phyloP scores from a whole-genome alignment of 306 rosid genomes.

The Argentina anserina region DNA sequence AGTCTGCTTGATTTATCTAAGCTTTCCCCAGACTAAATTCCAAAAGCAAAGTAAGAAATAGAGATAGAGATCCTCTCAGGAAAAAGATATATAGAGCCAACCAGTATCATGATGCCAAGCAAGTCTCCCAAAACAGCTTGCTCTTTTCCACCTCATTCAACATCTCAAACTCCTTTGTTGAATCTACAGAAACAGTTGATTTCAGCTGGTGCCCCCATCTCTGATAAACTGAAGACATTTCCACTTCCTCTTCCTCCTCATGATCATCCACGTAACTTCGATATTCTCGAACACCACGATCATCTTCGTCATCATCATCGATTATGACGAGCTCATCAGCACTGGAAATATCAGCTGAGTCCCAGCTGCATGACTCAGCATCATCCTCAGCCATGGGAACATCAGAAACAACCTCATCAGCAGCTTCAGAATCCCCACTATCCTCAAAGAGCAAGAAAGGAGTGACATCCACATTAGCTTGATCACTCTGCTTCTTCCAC shows the following conservation, averaged over 20 bases:
- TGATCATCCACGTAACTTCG: constrained; percentile 10
- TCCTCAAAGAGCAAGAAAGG: constrained; percentile 58
- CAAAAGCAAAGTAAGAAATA: too few relatives aligned
- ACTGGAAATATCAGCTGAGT: constrained; percentile 25
- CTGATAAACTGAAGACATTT: constrained; percentile 18
- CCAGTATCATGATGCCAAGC: constrained; percentile 63
- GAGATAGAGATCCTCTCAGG: background rate
- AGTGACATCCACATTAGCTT: constrained; percentile 34
- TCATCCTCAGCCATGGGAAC: constrained; percentile 36
- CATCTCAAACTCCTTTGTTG: constrained; percentile 37
- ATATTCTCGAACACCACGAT: background rate
- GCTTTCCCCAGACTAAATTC: constrained; percentile 1
- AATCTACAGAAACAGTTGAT: constrained; percentile 50
- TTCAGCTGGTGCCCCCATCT: constrained; percentile 27
- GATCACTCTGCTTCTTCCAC: constrained; percentile 4
- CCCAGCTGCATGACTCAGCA: constrained; percentile 66
- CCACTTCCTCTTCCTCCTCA: constrained; percentile 11
- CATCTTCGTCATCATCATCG: constrained; percentile 17
- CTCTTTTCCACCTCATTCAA: constrained; percentile 78
- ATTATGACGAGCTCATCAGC: constrained; percentile 9
- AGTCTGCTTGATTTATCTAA: background rate
- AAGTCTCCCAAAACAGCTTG: constrained; percentile 86
- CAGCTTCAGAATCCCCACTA: constrained; percentile 70
- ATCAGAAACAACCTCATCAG: constrained; percentile 9
- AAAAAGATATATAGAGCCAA: constrained; percentile 1